Evolutionary conservation across 768 basidiomycete species (phyloP).

Genomic region (Mycena leptocephala): DNA sequence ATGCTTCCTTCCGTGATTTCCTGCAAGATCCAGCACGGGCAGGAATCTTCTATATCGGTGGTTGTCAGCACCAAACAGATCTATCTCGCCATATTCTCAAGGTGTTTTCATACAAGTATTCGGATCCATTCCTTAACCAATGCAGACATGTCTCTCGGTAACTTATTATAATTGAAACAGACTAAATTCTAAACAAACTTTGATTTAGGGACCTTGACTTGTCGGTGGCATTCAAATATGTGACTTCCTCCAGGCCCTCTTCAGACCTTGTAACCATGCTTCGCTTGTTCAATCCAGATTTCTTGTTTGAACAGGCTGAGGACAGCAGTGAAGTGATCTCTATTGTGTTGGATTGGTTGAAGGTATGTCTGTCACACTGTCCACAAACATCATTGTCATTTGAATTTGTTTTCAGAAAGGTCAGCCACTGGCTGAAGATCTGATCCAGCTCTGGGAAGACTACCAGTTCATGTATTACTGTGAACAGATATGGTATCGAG

Average conservation of each 20-base stretch:
- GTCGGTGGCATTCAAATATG: background rate
- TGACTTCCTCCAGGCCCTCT: background rate
- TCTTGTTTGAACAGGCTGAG: too few species aligned
- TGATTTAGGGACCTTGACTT: background rate
- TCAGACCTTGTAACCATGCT: background rate
- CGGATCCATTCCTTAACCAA: background rate
- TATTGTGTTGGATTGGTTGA: background rate
- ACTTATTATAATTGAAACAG: background rate
- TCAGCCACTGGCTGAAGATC: background rate
- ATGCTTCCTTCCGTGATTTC: background rate
- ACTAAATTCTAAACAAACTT: too few species aligned
- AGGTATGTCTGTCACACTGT: background rate
- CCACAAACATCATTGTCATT: background rate
- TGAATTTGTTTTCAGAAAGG: background rate
- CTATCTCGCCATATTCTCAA: background rate
- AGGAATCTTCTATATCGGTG: background rate
- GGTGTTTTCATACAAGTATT: background rate
- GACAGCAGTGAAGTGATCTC: background rate
- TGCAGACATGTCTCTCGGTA: background rate
- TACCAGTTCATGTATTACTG: background rate
- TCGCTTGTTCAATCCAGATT: background rate
- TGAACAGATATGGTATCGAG: background rate
- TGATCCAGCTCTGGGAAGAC: slow-evolving; percentile 16
- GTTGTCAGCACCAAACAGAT: background rate
- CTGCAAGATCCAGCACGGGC: background rate